Evolutionary conservation across 495 filamentous ascomycete species (phyloP), one percentile per base, ranked within the genome.

Genomic region (Filosporella fistucella): DNA sequence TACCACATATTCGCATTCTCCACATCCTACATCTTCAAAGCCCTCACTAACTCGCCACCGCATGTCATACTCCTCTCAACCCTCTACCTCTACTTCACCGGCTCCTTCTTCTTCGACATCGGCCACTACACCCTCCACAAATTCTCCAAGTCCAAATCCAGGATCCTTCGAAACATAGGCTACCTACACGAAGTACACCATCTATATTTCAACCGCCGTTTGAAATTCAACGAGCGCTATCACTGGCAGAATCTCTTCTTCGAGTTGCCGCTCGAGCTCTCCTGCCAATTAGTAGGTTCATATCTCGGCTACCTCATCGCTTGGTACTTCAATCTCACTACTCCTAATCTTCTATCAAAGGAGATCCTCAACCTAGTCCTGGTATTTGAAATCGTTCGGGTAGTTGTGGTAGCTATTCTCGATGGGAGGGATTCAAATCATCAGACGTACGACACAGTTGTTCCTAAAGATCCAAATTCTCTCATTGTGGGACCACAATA

Each of bases 111-210:
- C 22, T 53, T 53, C 20, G 50, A 53, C 36, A 5, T 42, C 10
- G 20, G 16, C 7, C 50, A 53, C 28, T 53, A 42, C 22, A 7
- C 28, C 12, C 35, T 53, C 4, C 50, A 53, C 35, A 14, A 41
- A 25, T 41, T 20, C 18, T 53, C 50, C 28, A 47, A 47, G 16
- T 47, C 50, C 4, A 28, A 12, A 14, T 34, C 44, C 30, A 21
- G 29, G 2, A n/a, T 41, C 6, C 43, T 53, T 10, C 50, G 43
- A 14, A 14, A 13, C 26, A 25, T 53, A 2, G 43, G 50, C 16
- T 46, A 53, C 37, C 29, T 53, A 2, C 50, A 53, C 26, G 4
- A 47, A 23, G 50, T 53, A 9, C 50, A 53, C 25, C 50, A 53
- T 23, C 36, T 47, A 2, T 47, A 53, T 16, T 53, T 53, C 50